Base-by-base conservation (phyloP, 1,139 yeast genomes). In the Kodamaea alishanica region DNA sequence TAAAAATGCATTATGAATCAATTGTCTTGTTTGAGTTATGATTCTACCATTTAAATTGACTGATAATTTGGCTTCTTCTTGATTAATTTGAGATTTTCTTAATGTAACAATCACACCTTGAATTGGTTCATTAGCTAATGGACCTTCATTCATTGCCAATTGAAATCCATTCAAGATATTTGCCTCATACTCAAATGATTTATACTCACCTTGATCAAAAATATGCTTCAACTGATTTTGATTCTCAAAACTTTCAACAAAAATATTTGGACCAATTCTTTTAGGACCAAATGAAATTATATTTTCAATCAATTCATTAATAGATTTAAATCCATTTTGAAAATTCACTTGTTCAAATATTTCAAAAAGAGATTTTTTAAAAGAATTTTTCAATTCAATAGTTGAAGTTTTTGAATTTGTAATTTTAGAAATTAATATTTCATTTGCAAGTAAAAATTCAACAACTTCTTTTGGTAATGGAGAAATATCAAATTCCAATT, bases 161-260 rank as follows among this genome's bases (percentile, higher is more conserved):
- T 88, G 95, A 60, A 89, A 90, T 1, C 96, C 98, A 49, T 86
- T 84, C 34, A 85, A 56, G 5, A 92, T 63, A 50, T 83, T 79
- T 39, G 81, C 82, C 46, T 82, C 88, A 55, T 69, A 81, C 37
- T 70, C 77, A 48, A 77, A 75, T 22, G 40, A 39, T 11, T 26
- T 27, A 9, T 48, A 51, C 1, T 52, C 33, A 11, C 43, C 52
- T 4, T 37, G 51, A 0, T 49, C 47, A 30, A 61, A 58, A 2
- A 58, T 35, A 30, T 60, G 63, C 24, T 62, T 63, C 38, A 80
- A 65, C 20, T 68, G 61, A 1, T 55, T 47, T 2, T 52, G 49
- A 32, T 53, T 53, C 6, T 55, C 54, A 1, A 70, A 65, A 2
- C 75, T 60, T 47, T 89, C 90, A 23, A 84, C 63, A 22, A 92